Conservation (phyloP, 495 filamentous ascomycete genomes). For the Hyaloscypha variabilis region DNA sequence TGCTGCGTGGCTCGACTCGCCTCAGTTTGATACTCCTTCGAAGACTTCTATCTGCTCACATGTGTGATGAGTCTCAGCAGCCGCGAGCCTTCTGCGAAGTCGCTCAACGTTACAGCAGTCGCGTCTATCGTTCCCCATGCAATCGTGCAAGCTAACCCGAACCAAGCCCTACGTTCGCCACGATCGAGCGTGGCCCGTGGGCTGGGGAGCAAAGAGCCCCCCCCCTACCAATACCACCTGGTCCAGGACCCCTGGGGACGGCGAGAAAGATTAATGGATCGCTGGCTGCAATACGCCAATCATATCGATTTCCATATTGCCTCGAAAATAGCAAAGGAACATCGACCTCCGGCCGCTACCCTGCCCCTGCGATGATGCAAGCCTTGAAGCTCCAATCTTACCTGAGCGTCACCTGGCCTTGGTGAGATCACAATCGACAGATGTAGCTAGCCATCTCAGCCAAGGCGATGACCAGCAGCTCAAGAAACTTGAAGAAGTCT, state of each 20-base stretch:
- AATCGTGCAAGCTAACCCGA: background rate
- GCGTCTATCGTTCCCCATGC: constrained; percentile 2
- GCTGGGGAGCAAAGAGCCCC: background rate
- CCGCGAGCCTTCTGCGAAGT: background rate
- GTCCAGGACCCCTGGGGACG: background rate
- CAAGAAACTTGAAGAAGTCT: background rate
- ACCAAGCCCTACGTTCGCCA: background rate
- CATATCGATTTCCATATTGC: background rate
- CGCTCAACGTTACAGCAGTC: background rate
- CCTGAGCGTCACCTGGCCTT: constrained; percentile 15
- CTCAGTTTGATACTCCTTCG: constrained; percentile 7
- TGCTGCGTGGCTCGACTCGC: background rate
- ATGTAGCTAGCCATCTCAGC: background rate
- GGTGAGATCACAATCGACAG: background rate
- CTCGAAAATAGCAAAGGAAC: constrained; percentile 13
- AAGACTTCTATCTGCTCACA: background rate
- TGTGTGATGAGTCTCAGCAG: constrained; percentile 2
- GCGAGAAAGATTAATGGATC: too few relatives aligned
- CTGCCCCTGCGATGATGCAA: background rate
- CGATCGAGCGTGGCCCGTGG: background rate
- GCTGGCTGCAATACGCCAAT: background rate
- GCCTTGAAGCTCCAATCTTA: constrained; percentile 13
- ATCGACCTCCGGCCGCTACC: constrained; percentile 3
- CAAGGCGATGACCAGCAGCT: constrained; percentile 4
- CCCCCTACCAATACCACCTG: background rate